A percentile compares a stretch with the other conserved stretches of the same genome.
Conservation (phyloP, 116 monocot species). For the Papilionanthe hybrid region DNA sequence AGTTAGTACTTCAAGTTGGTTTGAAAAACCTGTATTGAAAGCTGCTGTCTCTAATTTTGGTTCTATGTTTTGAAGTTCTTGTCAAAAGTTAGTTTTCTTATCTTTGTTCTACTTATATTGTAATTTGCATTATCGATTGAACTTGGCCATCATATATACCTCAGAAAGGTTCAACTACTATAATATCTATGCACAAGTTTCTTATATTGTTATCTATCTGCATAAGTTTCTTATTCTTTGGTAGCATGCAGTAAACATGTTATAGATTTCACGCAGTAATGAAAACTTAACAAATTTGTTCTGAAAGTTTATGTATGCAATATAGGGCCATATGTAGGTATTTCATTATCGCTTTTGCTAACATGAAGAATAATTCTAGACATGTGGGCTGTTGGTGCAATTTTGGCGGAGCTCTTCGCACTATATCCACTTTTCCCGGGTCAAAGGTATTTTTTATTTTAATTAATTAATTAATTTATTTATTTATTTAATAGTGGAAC, state of each 20-base stretch:
- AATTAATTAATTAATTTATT: no score
- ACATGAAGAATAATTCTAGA: slow-evolving; percentile 33
- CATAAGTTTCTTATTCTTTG: not conserved
- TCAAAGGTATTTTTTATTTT: slow-evolving; percentile 43
- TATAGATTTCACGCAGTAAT: not conserved
- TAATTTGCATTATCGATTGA: not conserved
- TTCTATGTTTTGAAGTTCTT: not conserved
- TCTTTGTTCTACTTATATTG: not conserved
- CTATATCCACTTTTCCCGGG: slow-evolving; percentile 83
- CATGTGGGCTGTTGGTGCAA: slow-evolving; percentile 92
- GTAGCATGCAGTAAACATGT: not conserved
- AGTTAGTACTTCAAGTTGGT: not conserved
- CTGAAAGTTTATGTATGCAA: not conserved
- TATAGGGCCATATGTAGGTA: not conserved
- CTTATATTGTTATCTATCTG: not conserved
- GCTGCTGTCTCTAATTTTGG: not conserved
- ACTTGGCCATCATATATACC: not conserved
- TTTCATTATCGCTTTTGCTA: not conserved
- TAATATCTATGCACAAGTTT: slow-evolving; percentile 1
- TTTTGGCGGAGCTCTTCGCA: slow-evolving; percentile 82
- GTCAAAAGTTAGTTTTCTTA: not conserved
- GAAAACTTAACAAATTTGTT: not conserved
- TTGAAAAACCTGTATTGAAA: not conserved
- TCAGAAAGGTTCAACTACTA: not conserved
- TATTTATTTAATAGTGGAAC: not conserved